phyloP scores from a whole-genome alignment of 2,329 filamentous ascomycete species.

The Myrmaecium sp. region DNA sequence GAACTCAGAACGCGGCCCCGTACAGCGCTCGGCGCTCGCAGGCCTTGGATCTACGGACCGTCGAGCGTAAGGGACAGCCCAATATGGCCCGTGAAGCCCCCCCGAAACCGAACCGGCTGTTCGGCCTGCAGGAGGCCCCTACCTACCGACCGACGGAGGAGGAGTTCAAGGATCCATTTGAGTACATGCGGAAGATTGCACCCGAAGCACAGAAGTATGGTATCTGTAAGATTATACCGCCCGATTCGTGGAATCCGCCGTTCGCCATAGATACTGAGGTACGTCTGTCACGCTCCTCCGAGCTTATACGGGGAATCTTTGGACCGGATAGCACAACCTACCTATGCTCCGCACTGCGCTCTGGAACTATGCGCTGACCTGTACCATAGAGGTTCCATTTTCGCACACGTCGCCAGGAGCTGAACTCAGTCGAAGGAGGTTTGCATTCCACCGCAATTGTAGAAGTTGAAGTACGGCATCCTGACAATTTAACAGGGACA shows the following conservation, averaged over 20 bases:
- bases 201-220: constrained; percentile 77
- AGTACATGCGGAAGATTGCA: constrained; percentile 82
- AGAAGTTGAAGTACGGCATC: constrained; percentile 1
- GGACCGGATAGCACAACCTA: not conserved
- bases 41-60: constrained; percentile 69
- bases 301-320: constrained; percentile 1
- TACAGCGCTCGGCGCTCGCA: constrained; percentile 47
- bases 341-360: constrained; percentile 1
- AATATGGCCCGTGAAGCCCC: constrained; percentile 57
- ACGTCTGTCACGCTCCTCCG: constrained; percentile 15
- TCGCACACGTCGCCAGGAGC: constrained; percentile 82
- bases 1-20: constrained; percentile 18
- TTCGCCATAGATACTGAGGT: constrained; percentile 98
- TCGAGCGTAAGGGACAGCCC: constrained; percentile 77
- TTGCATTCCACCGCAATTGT: constrained; percentile 23
- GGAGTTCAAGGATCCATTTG: constrained; percentile 86
- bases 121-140: constrained; percentile 76
- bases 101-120: constrained; percentile 65
- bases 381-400: constrained; percentile 75
- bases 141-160: constrained; percentile 82
- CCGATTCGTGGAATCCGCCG: constrained; percentile 80
- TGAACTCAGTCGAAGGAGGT: constrained; percentile 98
- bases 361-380: constrained; percentile 1
- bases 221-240: constrained; percentile 89
- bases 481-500: constrained; percentile 43